Evolutionary conservation across 805 yeast genomes (phyloP).

Genomic region (Metschnikowia matae): DNA sequence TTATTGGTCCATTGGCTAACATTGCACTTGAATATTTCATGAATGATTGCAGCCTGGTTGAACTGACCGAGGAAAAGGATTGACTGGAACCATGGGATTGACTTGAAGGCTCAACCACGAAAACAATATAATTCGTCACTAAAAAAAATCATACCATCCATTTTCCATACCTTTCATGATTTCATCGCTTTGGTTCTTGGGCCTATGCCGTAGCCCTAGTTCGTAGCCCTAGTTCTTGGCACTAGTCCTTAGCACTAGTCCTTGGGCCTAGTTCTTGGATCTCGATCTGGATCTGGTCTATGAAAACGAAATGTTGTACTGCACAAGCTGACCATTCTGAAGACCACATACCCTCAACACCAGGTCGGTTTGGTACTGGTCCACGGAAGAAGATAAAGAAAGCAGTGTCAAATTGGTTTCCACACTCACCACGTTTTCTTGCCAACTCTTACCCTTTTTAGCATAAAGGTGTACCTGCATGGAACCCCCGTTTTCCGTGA

Average conservation of each 20-base stretch:
- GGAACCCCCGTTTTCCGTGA: constrained; percentile 16
- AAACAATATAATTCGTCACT: not conserved
- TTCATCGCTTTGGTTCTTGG: too few species aligned
- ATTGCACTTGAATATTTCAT: too few species aligned
- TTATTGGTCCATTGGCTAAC: too few species aligned
- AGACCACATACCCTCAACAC: constrained; percentile 10
- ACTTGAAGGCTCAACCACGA: not conserved
- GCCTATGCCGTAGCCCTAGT: too few species aligned
- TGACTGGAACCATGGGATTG: too few species aligned
- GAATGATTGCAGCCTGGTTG: too few species aligned
- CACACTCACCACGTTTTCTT: constrained; percentile 5
- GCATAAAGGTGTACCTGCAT: constrained; percentile 32
- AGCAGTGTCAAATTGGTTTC: constrained; percentile 5
- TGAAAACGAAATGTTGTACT: constrained; percentile 1
- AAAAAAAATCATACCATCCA: too few species aligned
- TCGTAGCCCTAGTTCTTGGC: too few species aligned
- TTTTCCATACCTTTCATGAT: not conserved
- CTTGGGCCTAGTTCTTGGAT: not conserved
- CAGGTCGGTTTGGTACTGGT: constrained; percentile 6
- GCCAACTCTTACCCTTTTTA: constrained; percentile 40
- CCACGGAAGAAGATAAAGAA: constrained; percentile 4
- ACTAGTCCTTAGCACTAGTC: too few species aligned
- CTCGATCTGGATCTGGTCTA: not conserved
- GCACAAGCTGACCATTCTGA: constrained; percentile 1
- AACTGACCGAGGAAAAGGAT: too few species aligned